Conservation (phyloP, 768 basidiomycete genomes). For the Termitomyces sp. region DNA sequence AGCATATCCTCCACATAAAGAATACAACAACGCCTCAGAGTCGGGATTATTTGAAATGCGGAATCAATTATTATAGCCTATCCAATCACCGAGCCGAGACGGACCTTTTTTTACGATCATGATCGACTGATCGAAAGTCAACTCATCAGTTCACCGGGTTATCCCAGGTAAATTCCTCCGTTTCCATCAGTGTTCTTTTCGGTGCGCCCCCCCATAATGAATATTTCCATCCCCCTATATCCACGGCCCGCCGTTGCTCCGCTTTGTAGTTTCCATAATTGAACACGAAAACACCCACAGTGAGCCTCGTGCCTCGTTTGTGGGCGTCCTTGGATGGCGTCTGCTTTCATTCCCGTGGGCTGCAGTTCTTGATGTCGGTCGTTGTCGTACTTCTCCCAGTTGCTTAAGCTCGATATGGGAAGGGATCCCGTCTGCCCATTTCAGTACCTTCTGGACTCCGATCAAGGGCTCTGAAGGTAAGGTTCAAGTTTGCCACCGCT, state of each 20-base stretch:
- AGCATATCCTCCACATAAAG: not conserved
- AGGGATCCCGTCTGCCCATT: not conserved
- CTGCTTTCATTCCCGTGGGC: not conserved
- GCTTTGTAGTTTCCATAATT: not conserved
- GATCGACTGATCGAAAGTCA: not conserved
- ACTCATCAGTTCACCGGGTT: not conserved
- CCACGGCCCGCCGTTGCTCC: not conserved
- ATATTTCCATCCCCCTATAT: not conserved
- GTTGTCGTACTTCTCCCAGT: not conserved
- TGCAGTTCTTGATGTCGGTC: no score
- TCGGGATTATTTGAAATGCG: not conserved
- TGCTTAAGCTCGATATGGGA: not conserved
- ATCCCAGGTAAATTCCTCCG: not conserved
- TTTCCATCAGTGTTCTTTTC: not conserved
- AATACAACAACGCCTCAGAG: not conserved
- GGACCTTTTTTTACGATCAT: not conserved
- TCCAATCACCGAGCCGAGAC: not conserved
- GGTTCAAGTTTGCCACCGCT: not conserved
- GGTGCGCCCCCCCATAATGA: not conserved
- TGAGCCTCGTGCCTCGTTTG: not conserved
- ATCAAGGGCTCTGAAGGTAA: not conserved
- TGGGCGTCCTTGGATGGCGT: not conserved
- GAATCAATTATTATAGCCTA: not conserved
- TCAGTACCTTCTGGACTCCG: no score
- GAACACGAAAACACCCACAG: not conserved